These are phyloP conservation scores for Ceratocystis eucalypticola DNA, from an alignment of 2,329 filamentous ascomycete genomes.

Conservation along the genomic window DNA sequence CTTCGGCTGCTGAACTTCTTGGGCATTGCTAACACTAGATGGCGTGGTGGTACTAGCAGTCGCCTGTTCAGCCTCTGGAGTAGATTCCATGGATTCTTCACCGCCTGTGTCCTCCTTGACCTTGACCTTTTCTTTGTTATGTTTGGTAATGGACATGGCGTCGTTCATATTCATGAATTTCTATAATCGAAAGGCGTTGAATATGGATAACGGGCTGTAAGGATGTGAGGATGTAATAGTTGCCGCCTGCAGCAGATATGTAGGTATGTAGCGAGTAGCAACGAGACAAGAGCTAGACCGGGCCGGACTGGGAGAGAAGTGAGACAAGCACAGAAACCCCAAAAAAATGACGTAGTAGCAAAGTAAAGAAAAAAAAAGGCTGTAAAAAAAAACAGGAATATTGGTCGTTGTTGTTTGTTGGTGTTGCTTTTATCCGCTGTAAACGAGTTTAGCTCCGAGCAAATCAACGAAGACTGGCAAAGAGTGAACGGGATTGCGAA, in stretches of 20 bases:
- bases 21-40: conserved; percentile 23
- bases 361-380: too few species aligned
- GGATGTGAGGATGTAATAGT: background rate
- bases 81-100: conserved; percentile 48
- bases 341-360: too few species aligned
- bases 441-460: too few species aligned
- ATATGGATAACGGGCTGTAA: background rate
- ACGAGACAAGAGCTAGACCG: background rate
- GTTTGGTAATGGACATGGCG: conserved; percentile 53
- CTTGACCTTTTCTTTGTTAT: conserved; percentile 42
- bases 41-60: conserved; percentile 23
- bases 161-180: conserved; percentile 38
- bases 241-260: background rate
- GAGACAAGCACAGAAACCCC: background rate
- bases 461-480: too few species aligned
- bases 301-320: background rate
- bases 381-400: too few species aligned
- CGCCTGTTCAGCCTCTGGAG: conserved; percentile 41
- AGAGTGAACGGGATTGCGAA: too few species aligned
- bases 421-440: background rate
- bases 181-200: background rate
- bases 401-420: background rate
- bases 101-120: conserved; percentile 44
- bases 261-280: background rate
- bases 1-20: conserved; percentile 60